These are phyloP conservation scores for Lichtheimia ramosa DNA, from an alignment of 371 early-diverging fungal genomes.

Conservation along the genomic window DNA sequence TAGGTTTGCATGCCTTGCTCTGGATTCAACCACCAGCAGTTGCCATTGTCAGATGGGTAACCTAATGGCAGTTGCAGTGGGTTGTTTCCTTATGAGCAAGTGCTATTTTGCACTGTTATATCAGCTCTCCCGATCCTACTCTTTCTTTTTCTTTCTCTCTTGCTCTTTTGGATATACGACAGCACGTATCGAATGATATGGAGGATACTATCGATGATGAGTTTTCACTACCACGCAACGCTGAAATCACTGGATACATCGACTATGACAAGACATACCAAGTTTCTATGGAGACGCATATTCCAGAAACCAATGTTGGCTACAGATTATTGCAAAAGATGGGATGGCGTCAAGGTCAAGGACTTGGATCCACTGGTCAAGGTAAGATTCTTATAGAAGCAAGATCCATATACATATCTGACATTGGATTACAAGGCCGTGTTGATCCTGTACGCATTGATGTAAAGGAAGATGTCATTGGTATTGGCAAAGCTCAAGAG, in stretches of 20 bases:
- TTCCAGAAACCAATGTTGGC: constrained; percentile 30
- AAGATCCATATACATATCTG: neutral
- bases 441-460: constrained; percentile 67
- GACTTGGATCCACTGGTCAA: constrained; percentile 25
- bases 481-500: constrained; percentile 66
- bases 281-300: constrained; percentile 16
- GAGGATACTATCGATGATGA: neutral
- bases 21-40: too few relatives aligned
- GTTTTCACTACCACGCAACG: constrained; percentile 17
- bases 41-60: too few relatives aligned
- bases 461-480: constrained; percentile 60
- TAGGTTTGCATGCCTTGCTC: too few relatives aligned
- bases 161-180: too few relatives aligned
- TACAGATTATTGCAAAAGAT: constrained; percentile 34
- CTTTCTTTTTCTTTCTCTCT: too few relatives aligned
- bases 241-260: constrained; percentile 15
- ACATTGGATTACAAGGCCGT: constrained; percentile 42
- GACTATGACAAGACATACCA: constrained; percentile 16
- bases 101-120: too few relatives aligned
- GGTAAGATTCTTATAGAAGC: neutral
- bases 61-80: too few relatives aligned
- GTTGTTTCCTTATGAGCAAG: too few relatives aligned
- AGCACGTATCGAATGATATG: too few relatives aligned
- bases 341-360: constrained; percentile 49
- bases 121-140: too few relatives aligned